Percentiles rank a stretch among this genome's conserved stretches.
These are phyloP conservation scores for Phytophthora pini DNA, from an alignment of 352 stramenopile species.

Conservation along the genomic window DNA sequence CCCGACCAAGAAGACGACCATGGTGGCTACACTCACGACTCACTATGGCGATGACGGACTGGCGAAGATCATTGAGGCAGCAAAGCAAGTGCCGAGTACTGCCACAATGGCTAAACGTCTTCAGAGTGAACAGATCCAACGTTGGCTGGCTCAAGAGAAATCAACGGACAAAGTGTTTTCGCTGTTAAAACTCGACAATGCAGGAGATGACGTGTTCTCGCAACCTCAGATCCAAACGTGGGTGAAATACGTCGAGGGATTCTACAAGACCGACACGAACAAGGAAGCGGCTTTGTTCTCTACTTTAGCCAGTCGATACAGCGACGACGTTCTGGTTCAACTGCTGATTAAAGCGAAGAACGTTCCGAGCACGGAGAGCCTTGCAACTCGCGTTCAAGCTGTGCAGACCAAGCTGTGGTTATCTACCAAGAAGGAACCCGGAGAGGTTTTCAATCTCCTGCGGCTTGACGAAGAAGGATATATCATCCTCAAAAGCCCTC, in stretches of 20 bases:
- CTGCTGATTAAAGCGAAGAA: conserved; percentile 11
- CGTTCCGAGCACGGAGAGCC: conserved; percentile 1
- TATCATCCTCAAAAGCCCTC: conserved; percentile 2
- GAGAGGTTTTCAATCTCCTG: conserved; percentile 11
- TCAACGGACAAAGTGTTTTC: conserved; percentile 2
- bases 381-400: conserved; percentile 3
- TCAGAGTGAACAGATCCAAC: conserved; percentile 3
- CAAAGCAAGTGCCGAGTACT: conserved; percentile 6
- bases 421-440: background rate
- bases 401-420: conserved; percentile 14
- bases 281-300: conserved; percentile 3
- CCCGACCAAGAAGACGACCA: conserved; percentile 6
- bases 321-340: background rate
- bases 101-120: conserved; percentile 6
- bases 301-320: background rate
- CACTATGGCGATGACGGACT: conserved; percentile 14
- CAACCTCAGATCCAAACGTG: conserved; percentile 12
- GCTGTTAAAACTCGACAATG: conserved; percentile 6
- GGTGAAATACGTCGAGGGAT: conserved; percentile 8
- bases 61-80: conserved; percentile 23
- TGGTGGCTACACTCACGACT: conserved; percentile 14
- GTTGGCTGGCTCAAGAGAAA: background rate
- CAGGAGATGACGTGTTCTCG: background rate
- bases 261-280: conserved; percentile 1
- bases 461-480: conserved; percentile 3